Conservation (phyloP, 2,329 filamentous ascomycete genomes). For the Hortaea sp. region DNA sequence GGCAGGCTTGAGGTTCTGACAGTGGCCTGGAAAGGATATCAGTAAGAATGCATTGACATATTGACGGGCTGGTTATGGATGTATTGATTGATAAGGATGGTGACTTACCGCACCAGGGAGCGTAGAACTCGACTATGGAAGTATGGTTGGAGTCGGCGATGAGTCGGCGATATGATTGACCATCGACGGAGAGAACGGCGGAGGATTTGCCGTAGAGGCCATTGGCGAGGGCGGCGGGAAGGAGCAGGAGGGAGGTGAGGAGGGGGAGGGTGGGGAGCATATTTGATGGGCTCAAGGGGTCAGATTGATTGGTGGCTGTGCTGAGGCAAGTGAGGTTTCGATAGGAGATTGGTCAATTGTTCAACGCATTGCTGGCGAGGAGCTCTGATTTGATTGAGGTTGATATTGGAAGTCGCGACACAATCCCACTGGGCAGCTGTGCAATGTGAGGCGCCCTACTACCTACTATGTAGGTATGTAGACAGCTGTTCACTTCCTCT, state of each 20-base stretch:
- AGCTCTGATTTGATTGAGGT: too few species aligned
- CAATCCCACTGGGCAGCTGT: too few species aligned
- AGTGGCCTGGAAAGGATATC: slow-evolving; percentile 44
- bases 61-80: slow-evolving; percentile 23
- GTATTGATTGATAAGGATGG: too few species aligned
- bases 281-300: background rate
- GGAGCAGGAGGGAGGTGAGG: slow-evolving; percentile 5
- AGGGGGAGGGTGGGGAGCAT: background rate
- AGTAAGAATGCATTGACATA: background rate
- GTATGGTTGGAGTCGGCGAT: slow-evolving; percentile 87
- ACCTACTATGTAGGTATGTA: too few species aligned
- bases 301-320: background rate
- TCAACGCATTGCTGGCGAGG: too few species aligned
- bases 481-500: too few species aligned
- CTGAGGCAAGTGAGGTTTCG: background rate
- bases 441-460: too few species aligned
- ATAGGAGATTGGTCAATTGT: background rate
- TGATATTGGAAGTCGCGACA: too few species aligned
- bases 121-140: slow-evolving; percentile 59
- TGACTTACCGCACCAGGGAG: slow-evolving; percentile 57
- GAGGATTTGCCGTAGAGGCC: slow-evolving; percentile 79
- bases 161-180: slow-evolving; percentile 67
- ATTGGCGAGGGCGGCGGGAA: slow-evolving; percentile 7
- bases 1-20: slow-evolving; percentile 86
- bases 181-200: slow-evolving; percentile 72